Base-by-base conservation (phyloP, 345 rosid species). In the Populus tremula region DNA sequence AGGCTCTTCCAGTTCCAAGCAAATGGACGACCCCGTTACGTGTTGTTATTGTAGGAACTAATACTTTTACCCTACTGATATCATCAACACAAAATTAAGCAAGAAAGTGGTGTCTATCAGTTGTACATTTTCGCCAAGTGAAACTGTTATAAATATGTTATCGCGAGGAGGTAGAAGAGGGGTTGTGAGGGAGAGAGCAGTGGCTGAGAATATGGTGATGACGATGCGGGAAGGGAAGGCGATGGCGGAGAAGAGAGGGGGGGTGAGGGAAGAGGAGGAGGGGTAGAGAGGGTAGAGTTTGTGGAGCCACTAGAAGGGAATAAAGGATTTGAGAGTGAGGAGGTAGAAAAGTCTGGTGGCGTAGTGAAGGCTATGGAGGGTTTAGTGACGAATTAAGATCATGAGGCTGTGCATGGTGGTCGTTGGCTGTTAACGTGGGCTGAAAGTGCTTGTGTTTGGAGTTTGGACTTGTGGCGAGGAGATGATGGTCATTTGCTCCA, bases 151-250 rank as follows among this genome's bases (percentile, higher is more conserved):
- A 77, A 89, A 80, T 6, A 68, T 25, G 3, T 78, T 77, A 21
- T 81, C 81, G 25, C 25, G 39, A 2, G 90, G 83, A 47, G 81
- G 65, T 25, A 87, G 45, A 23, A 87, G 86, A 25, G 85, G 87
- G 27, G 80, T 71, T 9, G 56, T 6, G 72, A 84, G 69, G 66
- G 31, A 43, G 71, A 65, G 53, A 3, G 76, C n/a, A 20, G 88
- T 88, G 49, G 82, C 65, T 7, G 83, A 79, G 69, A 81, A 64
- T 35, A 90, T 82, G 64, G 82, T 20, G 69, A 89, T 86, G 29
- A 88, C 90, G 72, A 90, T 73, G 67, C 91, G 89, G 3, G 93
- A 89, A 74, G 90, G 87, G 79, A 88, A 88, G 29, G 89, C 86
- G 43, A 88, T 49, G 69, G 87, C 89, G 78, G 91, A 86, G 79